These are phyloP conservation scores for Papilionanthe hybrid DNA, from an alignment of 116 monocot species.

Conservation along the genomic window DNA sequence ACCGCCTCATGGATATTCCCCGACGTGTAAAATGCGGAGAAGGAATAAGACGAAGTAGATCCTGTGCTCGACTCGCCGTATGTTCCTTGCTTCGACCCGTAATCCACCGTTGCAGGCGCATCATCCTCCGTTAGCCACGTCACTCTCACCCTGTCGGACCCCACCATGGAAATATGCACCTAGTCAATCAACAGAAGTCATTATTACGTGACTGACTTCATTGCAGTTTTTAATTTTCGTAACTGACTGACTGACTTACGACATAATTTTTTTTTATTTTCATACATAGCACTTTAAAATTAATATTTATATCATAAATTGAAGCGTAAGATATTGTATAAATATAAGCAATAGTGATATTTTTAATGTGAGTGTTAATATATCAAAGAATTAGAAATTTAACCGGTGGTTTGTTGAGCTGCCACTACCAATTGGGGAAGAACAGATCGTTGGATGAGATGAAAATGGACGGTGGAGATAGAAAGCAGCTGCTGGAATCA, in stretches of 20 bases:
- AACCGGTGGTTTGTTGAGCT: background rate
- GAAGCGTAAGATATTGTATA: no score
- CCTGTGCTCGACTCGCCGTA: constrained; percentile 41
- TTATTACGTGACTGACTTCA: background rate
- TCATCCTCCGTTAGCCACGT: constrained; percentile 60
- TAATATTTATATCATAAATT: no score
- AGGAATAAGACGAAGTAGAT: constrained; percentile 35
- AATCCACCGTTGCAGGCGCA: constrained; percentile 52
- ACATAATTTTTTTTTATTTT: background rate
- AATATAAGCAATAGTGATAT: no score
- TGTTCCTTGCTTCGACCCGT: constrained; percentile 45
- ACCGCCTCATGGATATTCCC: constrained; percentile 70
- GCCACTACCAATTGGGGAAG: background rate
- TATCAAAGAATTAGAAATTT: background rate
- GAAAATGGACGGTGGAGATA: background rate
- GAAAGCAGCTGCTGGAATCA: background rate
- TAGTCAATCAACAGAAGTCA: background rate
- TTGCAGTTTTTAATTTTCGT: no score
- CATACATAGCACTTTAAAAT: no score
- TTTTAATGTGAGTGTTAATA: no score
- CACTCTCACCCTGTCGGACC: constrained; percentile 52
- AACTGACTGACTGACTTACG: no score
- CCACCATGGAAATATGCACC: constrained; percentile 79
- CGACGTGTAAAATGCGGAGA: constrained; percentile 42
- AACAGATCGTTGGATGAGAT: background rate